A percentile compares a stretch with the other conserved stretches of the same genome.
Conservation (phyloP, 164 flowering plant species). For the Pachysandra terminalis region DNA sequence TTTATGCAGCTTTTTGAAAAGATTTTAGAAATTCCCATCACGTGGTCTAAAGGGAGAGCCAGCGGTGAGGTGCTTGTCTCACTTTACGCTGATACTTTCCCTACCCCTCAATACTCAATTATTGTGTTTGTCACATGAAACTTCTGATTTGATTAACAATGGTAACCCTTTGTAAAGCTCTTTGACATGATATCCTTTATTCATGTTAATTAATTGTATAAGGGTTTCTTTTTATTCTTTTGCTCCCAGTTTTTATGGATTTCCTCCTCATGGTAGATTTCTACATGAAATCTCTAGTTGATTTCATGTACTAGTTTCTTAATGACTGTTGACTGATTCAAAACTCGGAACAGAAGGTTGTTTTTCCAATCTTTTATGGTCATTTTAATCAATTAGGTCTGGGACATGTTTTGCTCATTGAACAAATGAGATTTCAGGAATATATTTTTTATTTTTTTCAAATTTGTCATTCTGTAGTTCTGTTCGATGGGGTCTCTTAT, state of each 20-base stretch:
- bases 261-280: no score
- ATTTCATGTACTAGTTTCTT: background rate
- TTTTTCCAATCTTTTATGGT: background rate
- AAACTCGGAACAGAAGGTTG: background rate
- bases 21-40: constrained; percentile 85
- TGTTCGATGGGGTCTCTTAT: no score
- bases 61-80: constrained; percentile 94
- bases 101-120: background rate
- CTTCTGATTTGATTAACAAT: no score
- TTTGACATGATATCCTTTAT: no score
- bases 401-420: no score
- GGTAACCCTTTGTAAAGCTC: no score
- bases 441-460: no score
- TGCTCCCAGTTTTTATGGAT: background rate
- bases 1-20: constrained; percentile 84
- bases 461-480: no score
- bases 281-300: no score
- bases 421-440: background rate
- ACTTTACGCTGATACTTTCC: constrained; percentile 15
- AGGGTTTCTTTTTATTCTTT: background rate
- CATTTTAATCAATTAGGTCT: no score
- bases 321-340: background rate
- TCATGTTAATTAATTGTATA: no score
- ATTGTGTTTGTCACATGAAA: no score
- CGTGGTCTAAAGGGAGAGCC: constrained; percentile 95